phyloP scores from a whole-genome alignment of 2,329 filamentous ascomycete species.

The Sporothrix curviconia region DNA sequence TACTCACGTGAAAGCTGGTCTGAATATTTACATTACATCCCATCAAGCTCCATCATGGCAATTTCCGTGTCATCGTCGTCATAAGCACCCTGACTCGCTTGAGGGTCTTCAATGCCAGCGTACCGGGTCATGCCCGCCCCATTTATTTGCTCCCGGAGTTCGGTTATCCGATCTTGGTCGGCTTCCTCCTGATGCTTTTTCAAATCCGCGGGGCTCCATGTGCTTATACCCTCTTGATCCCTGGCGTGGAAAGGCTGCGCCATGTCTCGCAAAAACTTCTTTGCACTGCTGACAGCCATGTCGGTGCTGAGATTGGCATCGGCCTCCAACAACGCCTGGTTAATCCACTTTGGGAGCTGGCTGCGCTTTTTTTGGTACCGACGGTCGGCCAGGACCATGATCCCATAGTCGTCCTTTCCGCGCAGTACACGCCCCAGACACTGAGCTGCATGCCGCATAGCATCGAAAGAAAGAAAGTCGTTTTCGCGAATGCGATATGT shows the following conservation, averaged over 20 bases:
- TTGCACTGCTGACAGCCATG: conserved; percentile 83
- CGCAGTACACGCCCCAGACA: conserved; percentile 89
- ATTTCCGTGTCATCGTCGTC: conserved; percentile 48
- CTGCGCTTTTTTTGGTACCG: conserved; percentile 85
- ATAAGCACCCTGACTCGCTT: conserved; percentile 18
- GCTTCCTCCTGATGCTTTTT: conserved; percentile 65
- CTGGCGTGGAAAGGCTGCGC: conserved; percentile 77
- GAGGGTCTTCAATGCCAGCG: conserved; percentile 23
- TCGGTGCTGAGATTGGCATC: conserved; percentile 91
- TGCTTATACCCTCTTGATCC: conserved; percentile 74
- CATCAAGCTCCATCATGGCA: conserved; percentile 31
- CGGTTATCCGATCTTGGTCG: conserved; percentile 60
- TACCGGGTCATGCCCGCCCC: conserved; percentile 19
- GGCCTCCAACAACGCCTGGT: conserved; percentile 74
- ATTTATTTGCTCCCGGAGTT: conserved; percentile 44
- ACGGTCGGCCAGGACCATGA: conserved; percentile 95
- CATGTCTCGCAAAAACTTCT: conserved; percentile 86
- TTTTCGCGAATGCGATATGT: conserved; percentile 96
- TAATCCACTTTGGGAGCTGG: conserved; percentile 96
- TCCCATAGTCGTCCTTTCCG: conserved; percentile 98
- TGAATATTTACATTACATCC: neutral
- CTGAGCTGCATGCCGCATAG: conserved; percentile 97
- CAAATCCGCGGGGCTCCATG: conserved; percentile 61
- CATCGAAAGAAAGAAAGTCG: conserved; percentile 96
- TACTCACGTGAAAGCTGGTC: too few species aligned